phyloP scores from a whole-genome alignment of 2,329 filamentous ascomycete genomes.

The Blumeria graminis region DNA sequence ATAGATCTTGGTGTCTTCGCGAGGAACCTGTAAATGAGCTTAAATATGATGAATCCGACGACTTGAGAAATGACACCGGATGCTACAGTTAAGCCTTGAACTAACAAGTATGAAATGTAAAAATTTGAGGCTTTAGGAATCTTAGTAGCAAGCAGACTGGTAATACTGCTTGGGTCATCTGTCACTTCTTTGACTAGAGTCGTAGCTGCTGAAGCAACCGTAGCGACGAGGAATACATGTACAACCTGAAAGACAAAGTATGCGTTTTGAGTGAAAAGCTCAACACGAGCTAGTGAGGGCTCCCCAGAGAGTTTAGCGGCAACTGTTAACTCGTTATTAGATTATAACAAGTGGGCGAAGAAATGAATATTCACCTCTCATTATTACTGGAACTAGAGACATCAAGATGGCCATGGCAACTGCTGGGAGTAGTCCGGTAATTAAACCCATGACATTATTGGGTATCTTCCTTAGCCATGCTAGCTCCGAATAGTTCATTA shows the following conservation, averaged over 20 bases:
- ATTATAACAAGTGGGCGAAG: background rate
- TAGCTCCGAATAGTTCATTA: slow-evolving; percentile 44
- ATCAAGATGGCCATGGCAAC: slow-evolving; percentile 62
- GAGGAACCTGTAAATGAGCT: slow-evolving; percentile 48
- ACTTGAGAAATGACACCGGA: slow-evolving; percentile 52
- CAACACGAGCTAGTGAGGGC: slow-evolving; percentile 54
- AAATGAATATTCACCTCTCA: slow-evolving; percentile 33
- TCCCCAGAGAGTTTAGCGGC: slow-evolving; percentile 62
- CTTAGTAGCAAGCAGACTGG: slow-evolving; percentile 42
- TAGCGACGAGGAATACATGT: slow-evolving; percentile 77
- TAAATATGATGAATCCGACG: slow-evolving; percentile 47
- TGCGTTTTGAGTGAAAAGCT: slow-evolving; percentile 71
- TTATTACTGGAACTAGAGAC: slow-evolving; percentile 61
- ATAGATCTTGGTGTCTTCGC: slow-evolving; percentile 58
- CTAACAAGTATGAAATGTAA: slow-evolving; percentile 83
- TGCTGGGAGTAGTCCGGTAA: slow-evolving; percentile 65
- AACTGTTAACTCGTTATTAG: slow-evolving; percentile 19
- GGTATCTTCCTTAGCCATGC: slow-evolving; percentile 53
- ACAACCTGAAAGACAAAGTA: slow-evolving; percentile 84
- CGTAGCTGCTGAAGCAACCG: slow-evolving; percentile 57
- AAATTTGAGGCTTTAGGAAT: slow-evolving; percentile 78
- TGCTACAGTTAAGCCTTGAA: slow-evolving; percentile 68
- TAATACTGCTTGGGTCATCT: slow-evolving; percentile 33
- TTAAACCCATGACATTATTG: slow-evolving; percentile 44
- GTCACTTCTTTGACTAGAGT: slow-evolving; percentile 39